These are phyloP conservation scores for Kappamyces sp. DNA, from an alignment of 192 early-diverging fungal species.

Conservation along the genomic window DNA sequence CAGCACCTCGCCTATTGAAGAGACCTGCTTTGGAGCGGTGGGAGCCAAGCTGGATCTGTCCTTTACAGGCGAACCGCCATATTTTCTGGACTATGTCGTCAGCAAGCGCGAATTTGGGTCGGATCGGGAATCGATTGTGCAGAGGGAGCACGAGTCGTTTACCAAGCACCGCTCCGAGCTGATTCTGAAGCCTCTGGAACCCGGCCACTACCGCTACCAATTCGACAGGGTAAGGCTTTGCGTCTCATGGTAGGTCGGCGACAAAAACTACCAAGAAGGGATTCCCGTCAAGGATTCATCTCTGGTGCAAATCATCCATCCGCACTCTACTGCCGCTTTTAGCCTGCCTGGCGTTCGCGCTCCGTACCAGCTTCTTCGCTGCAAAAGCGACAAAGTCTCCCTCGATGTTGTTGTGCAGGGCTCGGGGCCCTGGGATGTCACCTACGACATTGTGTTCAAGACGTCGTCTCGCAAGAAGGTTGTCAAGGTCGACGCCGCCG, in stretches of 20 bases:
- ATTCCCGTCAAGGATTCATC: conserved; percentile 20
- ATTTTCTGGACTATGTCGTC: conserved; percentile 33
- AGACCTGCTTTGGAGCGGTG: conserved; percentile 42
- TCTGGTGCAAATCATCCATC: conserved; percentile 45
- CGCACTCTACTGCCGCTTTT: conserved; percentile 34
- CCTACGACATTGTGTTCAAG: conserved; percentile 37
- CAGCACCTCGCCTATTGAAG: conserved; percentile 29
- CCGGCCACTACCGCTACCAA: conserved; percentile 2
- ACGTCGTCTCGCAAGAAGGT: conserved; percentile 6
- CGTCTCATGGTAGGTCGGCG: conserved; percentile 30
- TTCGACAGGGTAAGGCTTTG: neutral
- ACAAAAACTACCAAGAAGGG: conserved; percentile 35
- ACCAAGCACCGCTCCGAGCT: neutral
- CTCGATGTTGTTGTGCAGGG: conserved; percentile 26
- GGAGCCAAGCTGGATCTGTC: conserved; percentile 39
- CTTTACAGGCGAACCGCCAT: conserved; percentile 43
- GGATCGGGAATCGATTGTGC: neutral
- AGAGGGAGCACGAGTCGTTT: neutral
- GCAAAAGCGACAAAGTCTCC: conserved; percentile 31
- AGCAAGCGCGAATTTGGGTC: conserved; percentile 6
- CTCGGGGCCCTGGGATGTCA: conserved; percentile 39
- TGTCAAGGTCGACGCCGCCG: conserved; percentile 19
- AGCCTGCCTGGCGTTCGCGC: conserved; percentile 3
- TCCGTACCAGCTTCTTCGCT: conserved; percentile 19
- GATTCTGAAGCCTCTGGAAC: neutral